Percentiles rank a stretch among this genome's conserved stretches.
Conservation (phyloP, 331 rosid genomes). For the Arachis monticola region DNA sequence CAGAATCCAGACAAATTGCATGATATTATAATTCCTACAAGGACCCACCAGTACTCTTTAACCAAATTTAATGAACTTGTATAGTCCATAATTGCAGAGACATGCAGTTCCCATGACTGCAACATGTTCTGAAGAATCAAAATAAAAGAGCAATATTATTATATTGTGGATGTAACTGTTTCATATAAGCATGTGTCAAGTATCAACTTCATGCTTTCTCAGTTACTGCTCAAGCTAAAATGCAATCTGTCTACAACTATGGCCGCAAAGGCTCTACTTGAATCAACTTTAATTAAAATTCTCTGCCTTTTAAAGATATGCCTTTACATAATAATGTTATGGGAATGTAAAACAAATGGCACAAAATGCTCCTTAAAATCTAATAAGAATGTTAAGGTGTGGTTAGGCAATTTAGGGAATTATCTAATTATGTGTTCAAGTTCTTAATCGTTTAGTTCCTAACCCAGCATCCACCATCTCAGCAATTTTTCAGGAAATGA, state of each 20-base stretch:
- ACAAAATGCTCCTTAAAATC: background rate
- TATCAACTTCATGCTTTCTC: constrained; percentile 15
- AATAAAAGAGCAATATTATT: constrained; percentile 37
- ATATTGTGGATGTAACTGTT: constrained; percentile 23
- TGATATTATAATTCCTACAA: constrained; percentile 59
- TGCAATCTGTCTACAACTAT: constrained; percentile 3
- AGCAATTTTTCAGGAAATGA: constrained; percentile 11
- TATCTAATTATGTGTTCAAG: constrained; percentile 4
- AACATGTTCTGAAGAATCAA: constrained; percentile 48
- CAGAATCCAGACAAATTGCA: constrained; percentile 49
- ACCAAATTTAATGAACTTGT: constrained; percentile 43
- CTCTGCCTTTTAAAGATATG: constrained; percentile 4
- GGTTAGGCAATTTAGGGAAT: background rate
- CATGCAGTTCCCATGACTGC: constrained; percentile 41
- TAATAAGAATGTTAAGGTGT: too few species aligned
- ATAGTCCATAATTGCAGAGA: constrained; percentile 42
- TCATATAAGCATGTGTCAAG: constrained; percentile 28
- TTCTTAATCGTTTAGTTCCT: background rate
- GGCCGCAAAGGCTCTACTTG: constrained; percentile 12
- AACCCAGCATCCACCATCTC: constrained; percentile 18
- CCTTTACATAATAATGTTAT: constrained; percentile 8
- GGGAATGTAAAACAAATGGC: constrained; percentile 22
- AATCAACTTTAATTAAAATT: constrained; percentile 22
- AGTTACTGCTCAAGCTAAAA: constrained; percentile 21
- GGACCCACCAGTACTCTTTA: constrained; percentile 56